A percentile compares a stretch with the other conserved stretches of the same genome.
These are phyloP conservation scores for Phytophthora pseudosyringae DNA, from an alignment of 352 stramenopile species.

Conservation along the genomic window DNA sequence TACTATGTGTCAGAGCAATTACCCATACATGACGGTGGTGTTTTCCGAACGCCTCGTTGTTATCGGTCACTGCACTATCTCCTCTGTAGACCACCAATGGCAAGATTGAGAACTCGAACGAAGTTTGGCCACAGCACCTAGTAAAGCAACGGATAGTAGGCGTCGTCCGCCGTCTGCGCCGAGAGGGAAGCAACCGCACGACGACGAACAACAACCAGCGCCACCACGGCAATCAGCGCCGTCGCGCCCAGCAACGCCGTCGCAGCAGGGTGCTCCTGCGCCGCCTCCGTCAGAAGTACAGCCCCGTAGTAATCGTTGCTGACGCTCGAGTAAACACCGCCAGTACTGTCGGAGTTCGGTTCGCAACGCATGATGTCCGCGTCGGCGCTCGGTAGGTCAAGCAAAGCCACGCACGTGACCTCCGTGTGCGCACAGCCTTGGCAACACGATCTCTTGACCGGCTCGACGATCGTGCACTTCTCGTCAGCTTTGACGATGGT, in stretches of 20 bases:
- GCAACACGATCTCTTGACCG: slow-evolving; percentile 49
- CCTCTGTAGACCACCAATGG: no score
- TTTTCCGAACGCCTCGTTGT: no score
- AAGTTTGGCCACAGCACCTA: slow-evolving; percentile 31
- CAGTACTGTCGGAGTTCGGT: slow-evolving; percentile 26
- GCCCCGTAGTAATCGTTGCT: slow-evolving; percentile 26
- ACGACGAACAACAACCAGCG: slow-evolving; percentile 58
- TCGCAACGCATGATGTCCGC: slow-evolving; percentile 68
- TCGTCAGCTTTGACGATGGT: slow-evolving; percentile 29
- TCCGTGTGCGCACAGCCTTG: slow-evolving; percentile 41
- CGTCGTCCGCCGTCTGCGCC: slow-evolving; percentile 44
- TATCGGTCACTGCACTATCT: no score
- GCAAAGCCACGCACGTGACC: slow-evolving; percentile 47
- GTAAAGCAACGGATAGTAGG: slow-evolving; percentile 68
- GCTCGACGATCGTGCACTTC: slow-evolving; percentile 37
- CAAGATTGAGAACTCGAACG: no score
- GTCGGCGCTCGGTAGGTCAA: slow-evolving; percentile 43
- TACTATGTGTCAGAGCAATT: no score
- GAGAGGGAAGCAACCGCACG: slow-evolving; percentile 17
- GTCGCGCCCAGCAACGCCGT: slow-evolving; percentile 44
- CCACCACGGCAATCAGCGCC: slow-evolving; percentile 54
- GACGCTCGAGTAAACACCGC: slow-evolving; percentile 23
- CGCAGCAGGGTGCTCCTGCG: slow-evolving; percentile 37
- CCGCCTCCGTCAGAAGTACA: slow-evolving; percentile 33
- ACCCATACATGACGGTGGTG: no score